Percentiles rank a stretch among this genome's conserved stretches.
phyloP scores from a whole-genome alignment of 768 basidiomycete genomes.

The Strobilomyces dryophilus region DNA sequence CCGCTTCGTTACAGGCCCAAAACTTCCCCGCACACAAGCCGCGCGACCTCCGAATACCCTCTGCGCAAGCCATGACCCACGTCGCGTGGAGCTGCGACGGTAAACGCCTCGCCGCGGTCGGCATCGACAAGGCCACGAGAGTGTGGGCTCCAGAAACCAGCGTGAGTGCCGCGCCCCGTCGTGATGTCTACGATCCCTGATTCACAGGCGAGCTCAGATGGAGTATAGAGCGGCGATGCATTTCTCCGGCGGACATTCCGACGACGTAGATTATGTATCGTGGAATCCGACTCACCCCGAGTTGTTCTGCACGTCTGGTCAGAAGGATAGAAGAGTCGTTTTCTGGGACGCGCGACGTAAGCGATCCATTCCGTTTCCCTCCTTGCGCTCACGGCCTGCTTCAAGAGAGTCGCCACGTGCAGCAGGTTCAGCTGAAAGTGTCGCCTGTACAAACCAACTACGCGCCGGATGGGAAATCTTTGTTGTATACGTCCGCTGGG shows the following conservation, averaged over 20 bases:
- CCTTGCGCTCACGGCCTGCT: slow-evolving; percentile 6
- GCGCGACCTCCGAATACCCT: slow-evolving; percentile 65
- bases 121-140: slow-evolving; percentile 72
- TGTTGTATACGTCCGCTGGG: slow-evolving; percentile 59
- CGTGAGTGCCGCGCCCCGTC: slow-evolving; percentile 38
- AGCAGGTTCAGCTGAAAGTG: slow-evolving; percentile 54
- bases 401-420: slow-evolving; percentile 66
- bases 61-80: slow-evolving; percentile 63
- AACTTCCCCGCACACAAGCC: slow-evolving; percentile 80
- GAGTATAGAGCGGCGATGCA: slow-evolving; percentile 62
- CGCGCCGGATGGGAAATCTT: slow-evolving; percentile 64
- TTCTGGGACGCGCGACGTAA: slow-evolving; percentile 86
- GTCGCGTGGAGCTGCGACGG: slow-evolving; percentile 86
- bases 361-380: slow-evolving; percentile 15
- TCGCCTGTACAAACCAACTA: slow-evolving; percentile 66
- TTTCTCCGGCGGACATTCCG: slow-evolving; percentile 68
- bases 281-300: slow-evolving; percentile 89
- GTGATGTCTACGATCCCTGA: neutral
- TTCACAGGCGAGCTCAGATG: slow-evolving; percentile 44
- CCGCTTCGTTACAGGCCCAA: slow-evolving; percentile 49
- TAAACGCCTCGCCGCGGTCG: slow-evolving; percentile 75
- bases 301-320: slow-evolving; percentile 75
- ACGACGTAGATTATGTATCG: slow-evolving; percentile 77
- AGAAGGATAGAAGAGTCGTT: slow-evolving; percentile 67
- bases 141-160: slow-evolving; percentile 79